A percentile compares a stretch with the other conserved stretches of the same genome.
These are phyloP conservation scores for Rhodotorula sp. DNA, from an alignment of 1,284 basidiomycete species.

Conservation along the genomic window DNA sequence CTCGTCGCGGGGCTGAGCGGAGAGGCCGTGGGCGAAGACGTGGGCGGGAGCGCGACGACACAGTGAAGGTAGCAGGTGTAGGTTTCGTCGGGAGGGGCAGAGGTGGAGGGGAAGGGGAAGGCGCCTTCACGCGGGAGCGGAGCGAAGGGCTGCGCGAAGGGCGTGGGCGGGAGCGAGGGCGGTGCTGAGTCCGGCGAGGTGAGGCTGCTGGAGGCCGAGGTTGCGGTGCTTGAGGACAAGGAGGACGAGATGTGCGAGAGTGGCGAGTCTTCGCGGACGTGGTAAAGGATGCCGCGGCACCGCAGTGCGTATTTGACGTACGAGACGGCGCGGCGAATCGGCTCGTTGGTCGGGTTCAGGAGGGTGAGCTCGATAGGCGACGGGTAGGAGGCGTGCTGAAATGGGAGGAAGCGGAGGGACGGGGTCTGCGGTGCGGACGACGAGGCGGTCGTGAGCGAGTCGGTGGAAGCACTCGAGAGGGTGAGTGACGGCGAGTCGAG, in stretches of 20 bases:
- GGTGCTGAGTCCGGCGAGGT: constrained; percentile 7
- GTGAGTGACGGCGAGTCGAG: not conserved
- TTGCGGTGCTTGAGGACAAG: not conserved
- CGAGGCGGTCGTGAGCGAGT: not conserved
- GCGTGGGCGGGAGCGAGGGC: constrained; percentile 17
- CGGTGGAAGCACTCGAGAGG: not conserved
- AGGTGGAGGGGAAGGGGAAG: constrained; percentile 3
- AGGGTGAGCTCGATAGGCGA: constrained; percentile 47
- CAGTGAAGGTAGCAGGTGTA: constrained; percentile 34
- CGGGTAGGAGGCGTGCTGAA: constrained; percentile 44
- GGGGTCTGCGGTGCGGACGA: constrained; percentile 39
- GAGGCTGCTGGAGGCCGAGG: constrained; percentile 1
- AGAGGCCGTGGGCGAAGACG: not conserved
- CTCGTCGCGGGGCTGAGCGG: not conserved
- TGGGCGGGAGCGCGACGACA: constrained; percentile 24
- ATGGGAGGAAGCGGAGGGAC: constrained; percentile 43
- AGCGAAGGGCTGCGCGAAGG: not conserved
- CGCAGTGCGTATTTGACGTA: constrained; percentile 58
- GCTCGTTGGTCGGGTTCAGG: constrained; percentile 50
- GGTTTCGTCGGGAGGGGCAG: constrained; percentile 7
- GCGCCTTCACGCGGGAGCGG: not conserved
- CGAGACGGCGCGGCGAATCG: constrained; percentile 50
- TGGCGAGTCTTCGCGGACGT: constrained; percentile 48
- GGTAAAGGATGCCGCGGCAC: constrained; percentile 58
- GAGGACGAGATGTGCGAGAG: not conserved